A percentile compares a stretch with the other conserved stretches of the same genome.
These are phyloP conservation scores for Penicillium sp. DNA, from an alignment of 2,329 filamentous ascomycete genomes.

Conservation along the genomic window DNA sequence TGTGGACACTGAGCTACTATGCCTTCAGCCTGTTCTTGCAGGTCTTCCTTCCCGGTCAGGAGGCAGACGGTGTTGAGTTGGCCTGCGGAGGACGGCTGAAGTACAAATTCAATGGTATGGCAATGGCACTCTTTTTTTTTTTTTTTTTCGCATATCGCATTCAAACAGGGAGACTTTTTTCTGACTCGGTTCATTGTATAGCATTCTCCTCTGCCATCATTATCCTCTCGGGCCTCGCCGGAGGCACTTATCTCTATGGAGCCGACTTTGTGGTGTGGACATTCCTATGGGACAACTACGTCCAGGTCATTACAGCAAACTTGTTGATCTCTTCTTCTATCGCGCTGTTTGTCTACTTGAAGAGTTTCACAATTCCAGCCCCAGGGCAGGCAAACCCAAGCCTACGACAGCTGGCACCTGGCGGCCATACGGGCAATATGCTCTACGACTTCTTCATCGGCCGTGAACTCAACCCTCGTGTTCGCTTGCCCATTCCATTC, in stretches of 20 bases:
- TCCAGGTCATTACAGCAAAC: slow-evolving; percentile 80
- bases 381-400: slow-evolving; percentile 62
- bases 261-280: slow-evolving; percentile 85
- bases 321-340: slow-evolving; percentile 71
- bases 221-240: slow-evolving; percentile 67
- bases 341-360: slow-evolving; percentile 75
- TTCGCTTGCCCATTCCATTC: slow-evolving; percentile 65
- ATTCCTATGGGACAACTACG: slow-evolving; percentile 87
- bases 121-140: background rate
- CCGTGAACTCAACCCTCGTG: slow-evolving; percentile 86
- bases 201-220: slow-evolving; percentile 73
- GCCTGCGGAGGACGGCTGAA: slow-evolving; percentile 69
- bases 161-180: background rate
- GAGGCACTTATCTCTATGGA: slow-evolving; percentile 73
- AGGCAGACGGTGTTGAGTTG: slow-evolving; percentile 68
- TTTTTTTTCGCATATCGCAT: background rate
- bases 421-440: slow-evolving; percentile 78
- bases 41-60: slow-evolving; percentile 70
- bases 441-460: slow-evolving; percentile 97
- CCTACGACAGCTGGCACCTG: slow-evolving; percentile 73
- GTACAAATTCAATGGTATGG: slow-evolving; percentile 75
- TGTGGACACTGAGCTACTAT: slow-evolving; percentile 76
- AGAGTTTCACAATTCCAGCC: slow-evolving; percentile 73
- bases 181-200: slow-evolving; percentile 35
- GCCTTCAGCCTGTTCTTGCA: slow-evolving; percentile 71